Percentiles rank a stretch among this genome's conserved stretches.
Conservation (phyloP, 805 yeast genomes). For the Clavispora fructus region DNA sequence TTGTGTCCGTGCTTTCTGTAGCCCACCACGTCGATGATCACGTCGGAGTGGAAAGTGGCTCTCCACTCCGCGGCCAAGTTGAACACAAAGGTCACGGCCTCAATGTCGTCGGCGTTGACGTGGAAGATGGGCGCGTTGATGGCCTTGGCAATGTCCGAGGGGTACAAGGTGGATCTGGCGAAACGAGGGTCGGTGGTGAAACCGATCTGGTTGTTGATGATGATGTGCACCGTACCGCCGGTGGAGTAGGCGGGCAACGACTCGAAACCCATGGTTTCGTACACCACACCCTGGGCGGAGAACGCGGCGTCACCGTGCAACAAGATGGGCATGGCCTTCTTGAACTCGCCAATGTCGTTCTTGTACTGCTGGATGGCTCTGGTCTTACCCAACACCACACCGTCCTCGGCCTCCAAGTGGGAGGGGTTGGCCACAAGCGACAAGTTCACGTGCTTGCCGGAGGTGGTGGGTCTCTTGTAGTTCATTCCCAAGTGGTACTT, state of each 20-base stretch:
- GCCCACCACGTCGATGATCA: slow-evolving; percentile 93
- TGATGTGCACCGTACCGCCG: slow-evolving; percentile 97
- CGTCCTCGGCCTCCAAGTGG: slow-evolving; percentile 98
- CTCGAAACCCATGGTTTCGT: slow-evolving; percentile 95
- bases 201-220: slow-evolving; percentile 97
- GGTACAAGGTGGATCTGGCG: slow-evolving; percentile 96
- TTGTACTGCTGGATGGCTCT: slow-evolving; percentile 93
- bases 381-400: slow-evolving; percentile 96
- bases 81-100: slow-evolving; percentile 85
- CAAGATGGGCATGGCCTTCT: slow-evolving; percentile 86
- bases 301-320: slow-evolving; percentile 99
- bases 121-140: slow-evolving; percentile 99
- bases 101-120: slow-evolving; percentile 97
- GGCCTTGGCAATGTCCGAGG: slow-evolving; percentile 94
- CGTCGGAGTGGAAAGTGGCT: slow-evolving; percentile 93
- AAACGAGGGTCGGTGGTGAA: slow-evolving; percentile 98
- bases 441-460: slow-evolving; percentile 92
- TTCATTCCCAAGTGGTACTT: slow-evolving; percentile 99
- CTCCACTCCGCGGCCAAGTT: slow-evolving; percentile 99
- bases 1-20: slow-evolving; percentile 99
- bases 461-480: slow-evolving; percentile 97
- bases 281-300: slow-evolving; percentile 98
- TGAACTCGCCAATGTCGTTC: slow-evolving; percentile 73
- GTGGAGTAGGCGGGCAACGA: slow-evolving; percentile 92
- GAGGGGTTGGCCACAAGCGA: slow-evolving; percentile 98